Evolutionary conservation across 1,139 yeast species (phyloP), one percentile per base, ranked within the genome.

Genomic region (Geotrichum aggregatum): DNA sequence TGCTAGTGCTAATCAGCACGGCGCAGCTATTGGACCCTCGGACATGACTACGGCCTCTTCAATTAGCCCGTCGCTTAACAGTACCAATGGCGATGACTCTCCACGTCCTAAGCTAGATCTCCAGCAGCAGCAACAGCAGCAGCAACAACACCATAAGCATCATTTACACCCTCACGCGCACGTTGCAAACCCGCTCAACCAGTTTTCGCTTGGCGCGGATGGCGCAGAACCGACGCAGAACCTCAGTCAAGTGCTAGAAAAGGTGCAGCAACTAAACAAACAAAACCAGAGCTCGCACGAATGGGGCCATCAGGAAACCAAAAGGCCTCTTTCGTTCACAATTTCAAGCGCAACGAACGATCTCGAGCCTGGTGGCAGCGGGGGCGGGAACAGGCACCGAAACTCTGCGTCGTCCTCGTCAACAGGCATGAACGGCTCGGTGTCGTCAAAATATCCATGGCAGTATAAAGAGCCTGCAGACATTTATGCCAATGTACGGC

Each of bases 1-100:
- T n/a, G n/a, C n/a, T 24, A 55, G 52, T 16, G 77, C 50, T 83
- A 80, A 41, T n/a, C 46, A 28, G 26, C 24, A 40, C 28, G 31
- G 31, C 28, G 18, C 36, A 3, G 8, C 5, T 8, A 18, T 43
- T 14, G 49, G 49, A 13, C 49, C 36, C 16, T 28, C 42, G 3
- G 46, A 35, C 31, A 16, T 38, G 21, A 24, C 28, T 2, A 11
- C 46, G 10, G 28, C 7, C 7, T 44, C 49, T 26, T 50, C 53
- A 14, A 31, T 41, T 11, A 50, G 53, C 31, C 53, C 53, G 6
- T 44, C 49, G 5, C 21, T 50, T 11, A 45, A 34, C n/a, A 50
- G 52, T 42, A 40, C 52, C 1, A 33, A 33, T 11, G 50, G 53
- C 5, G 53, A 44, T 1, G 52, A 49, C 36, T 49, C 52, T 8